Evolutionary conservation across 164 flowering plant genomes (phyloP).

Genomic region (Nelumbo lutea): DNA sequence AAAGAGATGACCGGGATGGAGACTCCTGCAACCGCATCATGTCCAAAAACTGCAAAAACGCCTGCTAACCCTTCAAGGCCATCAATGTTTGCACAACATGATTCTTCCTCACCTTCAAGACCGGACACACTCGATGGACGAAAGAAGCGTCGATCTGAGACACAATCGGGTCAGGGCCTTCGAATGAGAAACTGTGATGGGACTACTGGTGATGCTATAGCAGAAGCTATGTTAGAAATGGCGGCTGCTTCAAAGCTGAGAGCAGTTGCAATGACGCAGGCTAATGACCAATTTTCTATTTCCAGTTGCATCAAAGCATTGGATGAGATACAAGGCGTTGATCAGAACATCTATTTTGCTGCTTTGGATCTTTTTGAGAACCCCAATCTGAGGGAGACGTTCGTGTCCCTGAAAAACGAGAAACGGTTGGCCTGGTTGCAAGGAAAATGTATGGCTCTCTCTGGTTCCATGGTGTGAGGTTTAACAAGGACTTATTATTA

Average conservation of each 20-base stretch:
- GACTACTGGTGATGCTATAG: constrained; percentile 25
- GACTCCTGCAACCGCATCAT: constrained; percentile 13
- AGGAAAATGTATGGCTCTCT: constrained; percentile 29
- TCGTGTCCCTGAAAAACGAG: constrained; percentile 39
- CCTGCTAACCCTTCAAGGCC: constrained; percentile 22
- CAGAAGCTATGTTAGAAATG: constrained; percentile 51
- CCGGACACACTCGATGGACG: constrained; percentile 25
- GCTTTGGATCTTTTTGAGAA: constrained; percentile 65
- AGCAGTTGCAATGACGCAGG: constrained; percentile 11
- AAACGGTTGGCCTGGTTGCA: constrained; percentile 47
- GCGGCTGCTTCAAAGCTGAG: constrained; percentile 40
- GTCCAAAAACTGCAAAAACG: constrained; percentile 19
- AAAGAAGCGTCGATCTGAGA: constrained; percentile 39
- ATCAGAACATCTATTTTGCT: constrained; percentile 40
- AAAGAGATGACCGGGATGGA: constrained; percentile 24
- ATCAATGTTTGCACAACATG: constrained; percentile 17
- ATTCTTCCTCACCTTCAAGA: constrained; percentile 20
- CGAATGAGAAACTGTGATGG: constrained; percentile 20
- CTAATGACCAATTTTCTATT: constrained; percentile 33
- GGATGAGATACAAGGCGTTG: constrained; percentile 47
- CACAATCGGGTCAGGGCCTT: constrained; percentile 17
- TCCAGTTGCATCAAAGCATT: constrained; percentile 47
- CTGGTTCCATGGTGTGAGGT: constrained; percentile 5
- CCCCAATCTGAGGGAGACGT: constrained; percentile 43
- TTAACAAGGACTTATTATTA: neutral